Base-by-base conservation (phyloP, 2,329 filamentous ascomycete genomes). In the Arachnomyces sp. region DNA sequence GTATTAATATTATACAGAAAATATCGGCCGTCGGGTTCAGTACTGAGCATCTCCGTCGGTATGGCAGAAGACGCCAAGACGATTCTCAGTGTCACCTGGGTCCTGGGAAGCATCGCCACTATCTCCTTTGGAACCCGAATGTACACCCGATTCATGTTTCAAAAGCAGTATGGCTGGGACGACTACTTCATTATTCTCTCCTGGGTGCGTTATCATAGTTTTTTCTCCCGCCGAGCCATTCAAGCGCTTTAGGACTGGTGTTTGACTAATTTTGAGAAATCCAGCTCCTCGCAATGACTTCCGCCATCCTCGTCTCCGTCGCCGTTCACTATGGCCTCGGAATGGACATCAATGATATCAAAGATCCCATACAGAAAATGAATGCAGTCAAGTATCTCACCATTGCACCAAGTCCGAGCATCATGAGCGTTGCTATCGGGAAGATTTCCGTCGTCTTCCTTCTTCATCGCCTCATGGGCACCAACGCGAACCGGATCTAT, bases 121-220 rank as follows among this genome's bases (percentile, higher is more conserved):
- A 3, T 34, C 12, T 16, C 28, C 4, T 15, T 40, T 15, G n/a
- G 13, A n/a, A 16, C 31, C 12, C 30, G 38, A 21, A 6, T 34
- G 3, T 40, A 34, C n/a, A 17, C 38, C 7, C 30, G 38, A 21
- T 16, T 29, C n/a, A 14, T 13, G 15, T 15, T 40, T 9, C n/a
- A 18, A 16, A 21, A 34, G 29, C 18, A 34, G 16, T 16, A 18
- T 25, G 38, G 38, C 15, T 40, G 31, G 30, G 38, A 40, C 13
- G 38, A 40, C 29, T 15, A 13, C 16, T 21, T 34, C n/a, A 40
- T 40, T 8, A 28, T 40, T 3, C 3, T 40, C n/a, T 9, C 38
- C 11, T 25, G 14, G 29, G 38, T 40, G n/a, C n/a, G 15, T 35
- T 40, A 9, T 25, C 21, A 14, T n/a, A 12, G 13, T 8, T 13